These are phyloP conservation scores for Lodderomyces metapsilosis DNA, from an alignment of 1,139 yeast species.

Conservation along the genomic window DNA sequence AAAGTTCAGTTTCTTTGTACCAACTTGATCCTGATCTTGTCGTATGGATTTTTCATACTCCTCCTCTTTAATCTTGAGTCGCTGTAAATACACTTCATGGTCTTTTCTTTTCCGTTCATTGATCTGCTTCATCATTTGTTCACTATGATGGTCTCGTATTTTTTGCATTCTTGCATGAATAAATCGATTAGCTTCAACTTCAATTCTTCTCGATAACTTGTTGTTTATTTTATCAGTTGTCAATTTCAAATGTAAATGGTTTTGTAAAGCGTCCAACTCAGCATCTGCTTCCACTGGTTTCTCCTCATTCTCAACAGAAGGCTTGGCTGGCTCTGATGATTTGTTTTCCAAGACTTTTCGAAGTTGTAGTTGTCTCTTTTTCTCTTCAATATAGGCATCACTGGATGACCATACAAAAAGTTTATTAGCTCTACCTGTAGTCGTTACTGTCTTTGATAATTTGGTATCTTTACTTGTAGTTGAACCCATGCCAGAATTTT, in stretches of 20 bases:
- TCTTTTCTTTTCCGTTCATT: conserved; percentile 42
- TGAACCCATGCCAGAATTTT: conserved; percentile 6
- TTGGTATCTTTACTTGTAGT: background rate
- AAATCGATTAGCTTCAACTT: conserved; percentile 37
- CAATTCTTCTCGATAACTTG: conserved; percentile 30
- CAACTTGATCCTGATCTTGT: conserved; percentile 8
- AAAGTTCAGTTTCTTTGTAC: conserved; percentile 6
- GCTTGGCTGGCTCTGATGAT: conserved; percentile 8
- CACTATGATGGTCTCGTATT: conserved; percentile 40
- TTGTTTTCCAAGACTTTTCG: conserved; percentile 7
- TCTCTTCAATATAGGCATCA: conserved; percentile 36
- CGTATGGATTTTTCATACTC: conserved; percentile 29
- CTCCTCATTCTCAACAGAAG: conserved; percentile 2
- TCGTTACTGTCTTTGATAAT: conserved; percentile 1
- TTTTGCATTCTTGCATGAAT: conserved; percentile 39
- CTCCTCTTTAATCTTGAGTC: conserved; percentile 39
- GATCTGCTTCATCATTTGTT: conserved; percentile 38
- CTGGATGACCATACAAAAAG: conserved; percentile 48
- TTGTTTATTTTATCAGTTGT: conserved; percentile 23
- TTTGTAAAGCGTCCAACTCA: conserved; percentile 6
- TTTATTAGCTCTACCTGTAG: conserved; percentile 25
- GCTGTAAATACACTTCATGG: conserved; percentile 38
- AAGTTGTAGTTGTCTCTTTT: conserved; percentile 27
- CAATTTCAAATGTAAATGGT: conserved; percentile 12
- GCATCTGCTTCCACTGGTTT: conserved; percentile 7